These are phyloP conservation scores for Torrubiellomyces zombiae DNA, from an alignment of 2,329 filamentous ascomycete species.

Conservation along the genomic window DNA sequence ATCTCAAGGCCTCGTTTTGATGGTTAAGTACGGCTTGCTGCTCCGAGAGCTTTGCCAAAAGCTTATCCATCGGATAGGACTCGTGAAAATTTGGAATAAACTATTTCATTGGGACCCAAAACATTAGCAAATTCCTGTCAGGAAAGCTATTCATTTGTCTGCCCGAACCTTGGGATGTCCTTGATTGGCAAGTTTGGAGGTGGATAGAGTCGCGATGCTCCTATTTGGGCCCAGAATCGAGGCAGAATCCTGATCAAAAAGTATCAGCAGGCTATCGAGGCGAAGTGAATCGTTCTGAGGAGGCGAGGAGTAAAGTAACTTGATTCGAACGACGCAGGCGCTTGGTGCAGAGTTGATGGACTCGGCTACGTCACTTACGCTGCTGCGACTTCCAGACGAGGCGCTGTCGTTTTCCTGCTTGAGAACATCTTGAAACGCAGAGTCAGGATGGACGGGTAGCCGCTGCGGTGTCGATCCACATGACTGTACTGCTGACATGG, in stretches of 20 bases:
- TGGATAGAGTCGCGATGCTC: slow-evolving; percentile 27
- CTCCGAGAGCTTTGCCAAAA: slow-evolving; percentile 58
- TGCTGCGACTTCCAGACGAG: slow-evolving; percentile 4
- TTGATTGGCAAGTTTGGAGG: slow-evolving; percentile 40
- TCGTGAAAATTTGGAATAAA: slow-evolving; percentile 21
- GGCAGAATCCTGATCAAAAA: too few relatives aligned
- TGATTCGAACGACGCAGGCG: too few relatives aligned
- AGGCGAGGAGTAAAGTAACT: too few relatives aligned
- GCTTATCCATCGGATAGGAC: slow-evolving; percentile 48
- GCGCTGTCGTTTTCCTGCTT: slow-evolving; percentile 5
- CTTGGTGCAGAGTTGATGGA: too few relatives aligned
- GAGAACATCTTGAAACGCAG: slow-evolving; percentile 5
- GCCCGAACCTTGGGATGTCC: slow-evolving; percentile 31
- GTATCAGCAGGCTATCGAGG: too few relatives aligned
- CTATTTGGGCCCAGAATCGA: slow-evolving; percentile 25
- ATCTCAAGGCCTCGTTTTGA: slow-evolving; percentile 37
- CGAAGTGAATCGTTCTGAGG: too few relatives aligned
- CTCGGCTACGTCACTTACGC: too few relatives aligned
- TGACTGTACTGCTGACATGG: slow-evolving; percentile 15
- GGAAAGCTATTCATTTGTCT: slow-evolving; percentile 1
- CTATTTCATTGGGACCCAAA: slow-evolving; percentile 27
- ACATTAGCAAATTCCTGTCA: slow-evolving; percentile 7
- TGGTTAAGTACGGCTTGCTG: slow-evolving; percentile 44
- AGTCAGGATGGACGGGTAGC: slow-evolving; percentile 5
- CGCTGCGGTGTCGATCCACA: slow-evolving; percentile 13